Base-by-base conservation (phyloP, 1,139 yeast genomes). In the Arxiozyma slooffiae region DNA sequence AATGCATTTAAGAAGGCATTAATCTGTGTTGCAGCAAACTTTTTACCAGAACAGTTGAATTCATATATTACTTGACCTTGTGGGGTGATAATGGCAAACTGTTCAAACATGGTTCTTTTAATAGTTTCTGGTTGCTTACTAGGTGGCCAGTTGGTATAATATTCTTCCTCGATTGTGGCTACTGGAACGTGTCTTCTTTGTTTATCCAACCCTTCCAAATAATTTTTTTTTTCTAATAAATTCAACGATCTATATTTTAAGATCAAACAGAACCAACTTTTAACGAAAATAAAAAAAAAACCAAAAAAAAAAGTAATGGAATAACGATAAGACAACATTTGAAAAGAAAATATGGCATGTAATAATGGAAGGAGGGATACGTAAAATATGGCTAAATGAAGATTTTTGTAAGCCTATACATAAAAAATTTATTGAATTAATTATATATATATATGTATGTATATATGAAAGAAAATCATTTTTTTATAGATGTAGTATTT, bases 21-120 rank as follows among this genome's bases (percentile, higher is more conserved):
- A 49, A 82, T 72, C 50, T 81, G 73, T 6, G 74, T 60, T 57
- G 80, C 81, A 46, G 79, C 66, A 18, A 79, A 70, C 38, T 76
- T 70, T 50, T 70, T 71, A 46, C 75, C 72, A 9, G 71, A 67
- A 39, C 76, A 70, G 46, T 61, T 63, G 52, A 72, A 70, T 55
- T 74, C 73, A 74, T 78, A 81, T 20, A 78, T 67, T 16, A 82
- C 83, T 22, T 76, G 67, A 0, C 88, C 88, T 9, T 80, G 75
- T 1, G 77, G 73, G 2, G 79, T 73, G 66, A 81, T 80, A 1
- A 81, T 71, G 14, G 76, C 66, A 53, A 80, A 71, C 57, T 77
- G 79, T 55, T 78, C 84, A 50, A 80, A 72, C 84, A 79, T 79
- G 5, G 16, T 26, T 14, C 14, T 11, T n/a, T 30, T 30, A 6